Percentiles rank a stretch among this genome's conserved stretches.
These are phyloP conservation scores for Phytophthora pini DNA, from an alignment of 352 stramenopile species.

Conservation along the genomic window DNA sequence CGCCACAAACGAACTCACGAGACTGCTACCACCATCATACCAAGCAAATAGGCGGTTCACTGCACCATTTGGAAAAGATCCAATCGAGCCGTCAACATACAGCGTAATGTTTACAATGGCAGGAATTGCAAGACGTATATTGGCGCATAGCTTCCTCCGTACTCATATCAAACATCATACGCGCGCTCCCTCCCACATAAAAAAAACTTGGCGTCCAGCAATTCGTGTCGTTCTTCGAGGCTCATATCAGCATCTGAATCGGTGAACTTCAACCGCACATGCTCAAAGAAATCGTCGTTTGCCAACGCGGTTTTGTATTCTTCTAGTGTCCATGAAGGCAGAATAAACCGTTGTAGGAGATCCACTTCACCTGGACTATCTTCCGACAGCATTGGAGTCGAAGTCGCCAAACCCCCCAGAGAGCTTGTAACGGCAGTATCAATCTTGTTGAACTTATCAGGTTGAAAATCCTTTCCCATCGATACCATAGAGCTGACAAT, in stretches of 20 bases:
- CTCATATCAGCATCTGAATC: not conserved
- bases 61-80: not conserved
- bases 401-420: too few relatives aligned
- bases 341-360: not conserved
- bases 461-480: not conserved
- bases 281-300: not conserved
- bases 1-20: not conserved
- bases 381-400: too few relatives aligned
- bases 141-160: not conserved
- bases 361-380: not conserved
- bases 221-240: not conserved
- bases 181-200: not conserved
- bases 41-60: not conserved
- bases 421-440: too few relatives aligned
- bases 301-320: not conserved
- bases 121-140: not conserved
- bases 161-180: not conserved
- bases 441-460: too few relatives aligned
- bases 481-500: not conserved
- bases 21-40: not conserved
- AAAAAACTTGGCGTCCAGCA: not conserved
- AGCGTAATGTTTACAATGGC: not conserved
- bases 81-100: not conserved
- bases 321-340: not conserved
- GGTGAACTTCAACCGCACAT: not conserved